These are phyloP conservation scores for Mortierella sp. DNA, from an alignment of 371 early-diverging fungal genomes.

Conservation along the genomic window DNA sequence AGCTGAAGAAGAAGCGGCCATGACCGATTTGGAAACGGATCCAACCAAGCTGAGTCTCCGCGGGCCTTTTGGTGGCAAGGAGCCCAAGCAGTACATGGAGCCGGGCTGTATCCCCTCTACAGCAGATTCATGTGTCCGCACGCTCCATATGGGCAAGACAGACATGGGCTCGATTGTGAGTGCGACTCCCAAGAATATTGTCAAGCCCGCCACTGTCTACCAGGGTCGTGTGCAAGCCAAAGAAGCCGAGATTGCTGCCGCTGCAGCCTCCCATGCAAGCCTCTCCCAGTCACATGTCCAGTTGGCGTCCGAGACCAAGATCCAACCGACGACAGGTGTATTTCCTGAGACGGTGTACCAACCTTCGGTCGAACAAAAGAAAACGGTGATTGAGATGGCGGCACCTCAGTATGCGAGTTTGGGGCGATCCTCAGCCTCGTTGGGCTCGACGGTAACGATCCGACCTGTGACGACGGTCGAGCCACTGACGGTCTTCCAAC, in stretches of 20 bases:
- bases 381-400: slow-evolving; percentile 26
- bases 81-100: background rate
- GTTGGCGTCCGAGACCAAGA: slow-evolving; percentile 24
- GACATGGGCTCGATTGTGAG: slow-evolving; percentile 34
- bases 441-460: slow-evolving; percentile 36
- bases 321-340: slow-evolving; percentile 40
- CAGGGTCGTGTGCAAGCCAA: slow-evolving; percentile 33
- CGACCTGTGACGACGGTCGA: slow-evolving; percentile 33
- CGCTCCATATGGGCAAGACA: slow-evolving; percentile 14
- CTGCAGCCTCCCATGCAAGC: slow-evolving; percentile 11
- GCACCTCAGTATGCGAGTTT: slow-evolving; percentile 10
- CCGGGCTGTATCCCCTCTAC: slow-evolving; percentile 27
- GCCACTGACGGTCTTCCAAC: slow-evolving; percentile 44
- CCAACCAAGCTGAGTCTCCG: too few relatives aligned
- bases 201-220: slow-evolving; percentile 33
- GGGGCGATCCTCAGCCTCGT: slow-evolving; percentile 29
- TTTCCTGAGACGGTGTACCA: slow-evolving; percentile 30
- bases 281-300: slow-evolving; percentile 19
- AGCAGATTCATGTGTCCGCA: slow-evolving; percentile 16
- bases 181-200: slow-evolving; percentile 16
- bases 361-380: slow-evolving; percentile 33
- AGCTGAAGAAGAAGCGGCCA: too few relatives aligned
- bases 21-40: too few relatives aligned
- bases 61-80: too few relatives aligned
- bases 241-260: slow-evolving; percentile 19